Evolutionary conservation across 2,329 filamentous ascomycete species (phyloP), one percentile per base, ranked within the genome.

Genomic region (Beauveria bassiana): DNA sequence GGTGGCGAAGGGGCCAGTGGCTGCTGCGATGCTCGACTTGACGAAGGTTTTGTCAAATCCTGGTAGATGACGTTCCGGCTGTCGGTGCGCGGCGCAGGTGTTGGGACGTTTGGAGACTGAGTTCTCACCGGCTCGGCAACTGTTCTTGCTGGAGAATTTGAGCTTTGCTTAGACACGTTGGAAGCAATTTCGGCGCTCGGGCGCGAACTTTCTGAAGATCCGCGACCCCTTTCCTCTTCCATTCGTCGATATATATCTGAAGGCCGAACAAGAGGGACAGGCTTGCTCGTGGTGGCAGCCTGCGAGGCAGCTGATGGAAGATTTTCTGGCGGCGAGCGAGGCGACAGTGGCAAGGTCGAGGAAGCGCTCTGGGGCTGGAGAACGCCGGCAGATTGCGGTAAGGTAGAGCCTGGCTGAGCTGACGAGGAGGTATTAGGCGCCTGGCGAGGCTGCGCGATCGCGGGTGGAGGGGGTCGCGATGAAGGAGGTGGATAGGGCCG

Each of bases 221-320:
- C 78, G 43, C 80, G 75, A 65, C 83, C 80, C 65, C 76, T 81
- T 64, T 83, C 78, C 66, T 90, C 87, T 58, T 84, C 84, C 71
- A 88, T 79, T 6, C 88, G 84, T 68, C 83, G 87, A 71, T 93
- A 93, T 47, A 93, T 87, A 66, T 96, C 90, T 14, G 88, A 83
- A 1, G 91, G 89, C 43, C 89, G 81, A 61, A 91, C 80, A 66
- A 93, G 86, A 0, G 86, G 81, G 22, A 84, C 73, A 1, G 83
- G 71, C 66, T 86, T 86, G 55, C 63, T 63, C 34, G 62, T 47
- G 5, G 63, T 28, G 24, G 59, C 20, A 8, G 49, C 38, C 26
- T 62, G 38, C 3, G 53, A 34, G 12, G 45, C 45, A 6, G 60
- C 42, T 34, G 54, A 59, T 8, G 56, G 34, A 2, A 59, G 56